These are phyloP conservation scores for Xylaria sp. DNA, from an alignment of 2,329 filamentous ascomycete species.

Conservation along the genomic window DNA sequence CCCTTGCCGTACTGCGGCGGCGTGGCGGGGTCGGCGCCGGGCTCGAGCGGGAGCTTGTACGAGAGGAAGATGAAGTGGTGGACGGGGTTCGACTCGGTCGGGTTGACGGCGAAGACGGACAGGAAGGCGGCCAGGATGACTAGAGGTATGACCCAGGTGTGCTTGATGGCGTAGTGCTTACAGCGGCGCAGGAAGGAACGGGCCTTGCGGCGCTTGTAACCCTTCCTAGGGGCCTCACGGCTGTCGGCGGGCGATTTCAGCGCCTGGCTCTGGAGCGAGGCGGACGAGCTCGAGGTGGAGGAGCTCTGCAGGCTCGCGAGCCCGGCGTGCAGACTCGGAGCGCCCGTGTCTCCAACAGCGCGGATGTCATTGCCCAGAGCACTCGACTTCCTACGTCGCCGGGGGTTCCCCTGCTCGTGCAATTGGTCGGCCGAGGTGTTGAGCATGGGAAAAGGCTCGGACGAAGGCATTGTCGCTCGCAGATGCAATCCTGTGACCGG, in stretches of 20 bases:
- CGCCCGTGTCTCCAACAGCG: slow-evolving; percentile 59
- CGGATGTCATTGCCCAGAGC: slow-evolving; percentile 56
- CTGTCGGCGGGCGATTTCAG: slow-evolving; percentile 27
- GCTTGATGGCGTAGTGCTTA: slow-evolving; percentile 55
- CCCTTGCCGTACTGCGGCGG: slow-evolving; percentile 83
- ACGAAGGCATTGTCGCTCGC: slow-evolving; percentile 45
- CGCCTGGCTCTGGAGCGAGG: slow-evolving; percentile 22
- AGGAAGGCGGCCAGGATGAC: slow-evolving; percentile 66
- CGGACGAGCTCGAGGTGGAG: slow-evolving; percentile 22
- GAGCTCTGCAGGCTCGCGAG: slow-evolving; percentile 47
- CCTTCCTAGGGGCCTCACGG: slow-evolving; percentile 42
- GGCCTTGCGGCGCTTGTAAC: slow-evolving; percentile 59
- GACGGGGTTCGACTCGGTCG: slow-evolving; percentile 76
- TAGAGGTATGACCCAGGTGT: slow-evolving; percentile 69
- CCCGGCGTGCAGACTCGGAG: slow-evolving; percentile 57
- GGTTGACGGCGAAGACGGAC: slow-evolving; percentile 72
- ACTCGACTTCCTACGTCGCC: slow-evolving; percentile 60
- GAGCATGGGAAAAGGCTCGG: slow-evolving; percentile 60
- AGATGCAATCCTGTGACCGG: background rate
- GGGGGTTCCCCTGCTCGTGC: slow-evolving; percentile 43
- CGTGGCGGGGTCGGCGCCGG: slow-evolving; percentile 43
- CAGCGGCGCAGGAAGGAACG: slow-evolving; percentile 57
- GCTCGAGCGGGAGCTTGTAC: slow-evolving; percentile 68
- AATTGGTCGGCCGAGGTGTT: slow-evolving; percentile 54
- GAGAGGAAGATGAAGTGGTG: slow-evolving; percentile 87